Percentiles rank a stretch among this genome's conserved stretches.
phyloP scores from a whole-genome alignment of 257 asterid species.

The Solanum piurae region DNA sequence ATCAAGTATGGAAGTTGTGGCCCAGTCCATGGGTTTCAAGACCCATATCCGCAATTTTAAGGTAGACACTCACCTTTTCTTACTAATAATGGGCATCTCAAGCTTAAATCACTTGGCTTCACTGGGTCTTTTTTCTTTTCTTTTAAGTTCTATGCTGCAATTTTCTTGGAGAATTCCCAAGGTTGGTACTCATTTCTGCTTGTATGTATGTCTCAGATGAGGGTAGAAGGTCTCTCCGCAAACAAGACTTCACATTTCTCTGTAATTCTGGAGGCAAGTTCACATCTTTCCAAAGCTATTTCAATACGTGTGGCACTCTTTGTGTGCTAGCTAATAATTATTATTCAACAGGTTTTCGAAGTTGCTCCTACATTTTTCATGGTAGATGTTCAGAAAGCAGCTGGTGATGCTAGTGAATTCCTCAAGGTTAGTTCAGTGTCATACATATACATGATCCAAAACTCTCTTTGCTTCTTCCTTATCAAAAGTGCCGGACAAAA shows the following conservation, averaged over 20 bases:
- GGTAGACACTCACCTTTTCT: conserved; percentile 32
- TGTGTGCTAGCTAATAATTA: background rate
- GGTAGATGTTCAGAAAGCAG: conserved; percentile 94
- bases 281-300: background rate
- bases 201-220: conserved; percentile 47
- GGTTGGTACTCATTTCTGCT: background rate
- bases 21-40: conserved; percentile 98
- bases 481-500: background rate
- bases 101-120: background rate
- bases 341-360: conserved; percentile 51
- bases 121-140: background rate
- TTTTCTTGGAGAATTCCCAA: background rate
- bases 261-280: conserved; percentile 69
- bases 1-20: conserved; percentile 97
- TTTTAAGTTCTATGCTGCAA: background rate
- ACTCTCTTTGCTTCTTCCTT: background rate
- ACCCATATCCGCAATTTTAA: conserved; percentile 90
- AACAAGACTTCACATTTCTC: conserved; percentile 82
- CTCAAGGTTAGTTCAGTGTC: conserved; percentile 22
- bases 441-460: background rate
- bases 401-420: conserved; percentile 78
- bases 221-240: conserved; percentile 88
- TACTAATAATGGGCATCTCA: background rate
- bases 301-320: background rate
- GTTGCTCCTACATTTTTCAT: conserved; percentile 85